Evolutionary conservation across 1,284 basidiomycete genomes (phyloP).

Genomic region (Pseudozyma pruni): DNA sequence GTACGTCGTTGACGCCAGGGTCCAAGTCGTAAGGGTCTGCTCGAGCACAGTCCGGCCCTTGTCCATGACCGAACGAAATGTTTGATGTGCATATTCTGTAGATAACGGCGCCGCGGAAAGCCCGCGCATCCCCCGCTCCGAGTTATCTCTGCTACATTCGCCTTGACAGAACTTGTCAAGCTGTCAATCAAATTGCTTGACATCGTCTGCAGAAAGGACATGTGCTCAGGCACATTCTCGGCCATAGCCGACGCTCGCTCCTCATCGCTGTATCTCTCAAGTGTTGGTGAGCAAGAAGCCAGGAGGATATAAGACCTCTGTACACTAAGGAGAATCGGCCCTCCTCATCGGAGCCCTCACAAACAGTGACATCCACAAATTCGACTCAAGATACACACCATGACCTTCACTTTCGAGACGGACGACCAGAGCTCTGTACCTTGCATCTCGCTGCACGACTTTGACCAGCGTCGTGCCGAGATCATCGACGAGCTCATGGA

Average conservation of each 20-base stretch:
- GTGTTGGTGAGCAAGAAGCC: no score
- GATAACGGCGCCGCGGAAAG: conserved; percentile 12
- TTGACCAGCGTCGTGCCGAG: conserved; percentile 48
- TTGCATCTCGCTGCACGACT: conserved; percentile 54
- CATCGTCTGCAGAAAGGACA: neutral
- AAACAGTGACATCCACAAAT: neutral
- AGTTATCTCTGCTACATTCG: conserved; percentile 11
- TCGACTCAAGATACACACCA: neutral
- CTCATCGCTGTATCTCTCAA: no score
- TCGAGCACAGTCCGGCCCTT: no score
- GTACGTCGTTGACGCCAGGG: no score
- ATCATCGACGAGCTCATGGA: conserved; percentile 55
- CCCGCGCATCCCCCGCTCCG: conserved; percentile 6
- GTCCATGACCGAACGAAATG: no score
- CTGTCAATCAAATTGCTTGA: neutral
- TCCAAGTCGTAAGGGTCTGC: no score
- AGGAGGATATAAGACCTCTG: no score
- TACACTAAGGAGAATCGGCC: no score
- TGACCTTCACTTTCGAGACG: conserved; percentile 16
- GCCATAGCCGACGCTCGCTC: no score
- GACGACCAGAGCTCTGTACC: conserved; percentile 40
- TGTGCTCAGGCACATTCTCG: no score
- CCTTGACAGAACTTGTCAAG: no score
- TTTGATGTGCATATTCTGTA: neutral
- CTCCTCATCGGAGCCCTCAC: neutral